Base-by-base conservation (phyloP, 495 filamentous ascomycete genomes). In the Xylona heveae region DNA sequence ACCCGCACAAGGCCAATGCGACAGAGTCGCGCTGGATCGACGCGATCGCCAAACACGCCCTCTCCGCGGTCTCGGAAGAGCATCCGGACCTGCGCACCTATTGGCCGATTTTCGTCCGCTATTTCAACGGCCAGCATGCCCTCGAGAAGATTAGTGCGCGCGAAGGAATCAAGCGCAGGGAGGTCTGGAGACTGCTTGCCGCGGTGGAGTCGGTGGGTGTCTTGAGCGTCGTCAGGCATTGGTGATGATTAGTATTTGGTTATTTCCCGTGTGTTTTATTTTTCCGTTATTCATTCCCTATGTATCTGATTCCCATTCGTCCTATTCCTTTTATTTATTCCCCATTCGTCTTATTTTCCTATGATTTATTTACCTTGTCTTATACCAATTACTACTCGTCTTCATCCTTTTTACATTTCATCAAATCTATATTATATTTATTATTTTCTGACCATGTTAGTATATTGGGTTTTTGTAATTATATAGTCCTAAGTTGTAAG, bases 71-170 rank as follows among this genome's bases (percentile, higher is more conserved):
- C 9, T 8, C 27, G 25, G 49, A 42, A 29, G 36, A 2, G 29
- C 60, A 61, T 24, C 50, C 51, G 20, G 62, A 77, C 24, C 55
- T 67, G 19, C 47, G 55, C 24, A 53, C 51, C 16, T 50, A 58
- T 18, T 69, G 66, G 61, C 62, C 64, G 4, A 50, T 47, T 5
- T 55, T 70, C 30, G 38, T 74, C 42, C 77, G 76, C 47, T 90
- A 93, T 50, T 79, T 94, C 39, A 84, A 95, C 51, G 88, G 88
- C 1, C 59, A 61, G 27, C 70, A 79, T 48, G 80, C 85, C 4
- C 53, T 97, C 24, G 88, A 97, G 56, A 75, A 84, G 48, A 78
- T 95, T 44, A 61, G 70, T 0, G 61, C 82, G 7, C 61, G 70
- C 22, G 83, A 95, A 55, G 71, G 70, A 6, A 59, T 91, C 54